A percentile compares a stretch with the other conserved stretches of the same genome.
Evolutionary conservation across 2,329 filamentous ascomycete species (phyloP).

Genomic region (Pyricularia grisea): DNA sequence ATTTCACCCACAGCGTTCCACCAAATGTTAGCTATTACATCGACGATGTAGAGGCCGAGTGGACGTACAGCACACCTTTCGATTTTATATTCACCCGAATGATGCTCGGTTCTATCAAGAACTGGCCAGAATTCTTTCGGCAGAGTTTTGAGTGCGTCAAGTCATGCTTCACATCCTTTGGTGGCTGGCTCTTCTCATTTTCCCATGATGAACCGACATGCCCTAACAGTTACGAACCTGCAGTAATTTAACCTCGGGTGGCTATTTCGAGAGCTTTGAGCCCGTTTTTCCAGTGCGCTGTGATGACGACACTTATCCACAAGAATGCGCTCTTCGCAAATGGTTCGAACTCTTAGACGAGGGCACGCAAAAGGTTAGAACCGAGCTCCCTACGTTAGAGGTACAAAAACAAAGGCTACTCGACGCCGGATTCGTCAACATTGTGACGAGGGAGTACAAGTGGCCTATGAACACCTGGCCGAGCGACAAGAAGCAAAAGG

Average conservation of each 20-base stretch:
- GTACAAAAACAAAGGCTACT: not conserved
- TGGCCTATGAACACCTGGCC: conserved; percentile 24
- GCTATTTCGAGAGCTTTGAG: conserved; percentile 15
- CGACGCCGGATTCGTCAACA: conserved; percentile 21
- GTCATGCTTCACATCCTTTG: not conserved
- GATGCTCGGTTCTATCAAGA: conserved; percentile 10
- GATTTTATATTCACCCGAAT: conserved; percentile 11
- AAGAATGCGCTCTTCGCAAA: conserved; percentile 14
- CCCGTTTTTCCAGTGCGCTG: conserved; percentile 10
- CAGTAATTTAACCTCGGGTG: conserved; percentile 13
- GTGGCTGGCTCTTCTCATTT: not conserved
- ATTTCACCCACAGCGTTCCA: conserved; percentile 6
- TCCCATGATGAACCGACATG: not conserved
- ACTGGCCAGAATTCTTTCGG: conserved; percentile 12
- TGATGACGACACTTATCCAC: conserved; percentile 15
- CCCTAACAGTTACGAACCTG: not conserved
- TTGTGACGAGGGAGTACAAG: conserved; percentile 17
- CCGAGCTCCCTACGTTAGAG: not conserved
- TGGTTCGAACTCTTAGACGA: conserved; percentile 11
- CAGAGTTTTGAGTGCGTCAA: conserved; percentile 7
- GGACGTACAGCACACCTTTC: conserved; percentile 10
- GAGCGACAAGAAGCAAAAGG: not conserved
- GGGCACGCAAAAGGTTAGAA: conserved; percentile 9
- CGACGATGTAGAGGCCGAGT: conserved; percentile 13
- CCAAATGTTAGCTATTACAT: conserved; percentile 14